phyloP scores from a whole-genome alignment of 495 filamentous ascomycete genomes.

The Aspergillus avenaceus region DNA sequence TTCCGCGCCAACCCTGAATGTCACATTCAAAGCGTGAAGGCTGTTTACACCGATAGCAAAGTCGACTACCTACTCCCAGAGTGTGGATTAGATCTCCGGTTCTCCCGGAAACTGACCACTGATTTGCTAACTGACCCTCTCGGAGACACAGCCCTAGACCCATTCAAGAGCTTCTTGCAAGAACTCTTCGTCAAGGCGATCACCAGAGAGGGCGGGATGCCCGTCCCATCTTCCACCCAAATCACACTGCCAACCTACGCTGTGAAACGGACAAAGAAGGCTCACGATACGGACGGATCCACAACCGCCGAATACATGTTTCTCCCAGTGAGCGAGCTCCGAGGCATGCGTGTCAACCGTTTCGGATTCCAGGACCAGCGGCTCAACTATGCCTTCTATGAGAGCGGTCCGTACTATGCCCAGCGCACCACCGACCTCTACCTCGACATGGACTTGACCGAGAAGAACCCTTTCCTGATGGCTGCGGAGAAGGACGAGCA shows the following conservation, averaged over 20 bases:
- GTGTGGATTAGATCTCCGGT: slow-evolving; percentile 36
- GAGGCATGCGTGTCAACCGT: slow-evolving; percentile 20
- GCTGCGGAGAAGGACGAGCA: background rate
- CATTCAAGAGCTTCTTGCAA: slow-evolving; percentile 17
- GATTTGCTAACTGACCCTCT: slow-evolving; percentile 17
- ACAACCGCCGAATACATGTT: slow-evolving; percentile 33
- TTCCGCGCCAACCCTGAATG: slow-evolving; percentile 5
- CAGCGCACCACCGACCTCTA: slow-evolving; percentile 24
- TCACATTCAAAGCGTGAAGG: slow-evolving; percentile 24
- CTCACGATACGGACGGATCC: slow-evolving; percentile 1
- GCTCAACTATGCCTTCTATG: slow-evolving; percentile 28
- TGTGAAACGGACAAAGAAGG: background rate
- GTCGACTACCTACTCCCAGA: slow-evolving; percentile 44
- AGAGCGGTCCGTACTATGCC: slow-evolving; percentile 32
- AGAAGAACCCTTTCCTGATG: background rate
- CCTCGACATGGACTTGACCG: slow-evolving; percentile 24
- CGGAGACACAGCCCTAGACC: slow-evolving; percentile 6
- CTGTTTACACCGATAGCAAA: slow-evolving; percentile 24
- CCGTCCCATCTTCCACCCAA: slow-evolving; percentile 29
- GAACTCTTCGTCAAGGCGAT: slow-evolving; percentile 10
- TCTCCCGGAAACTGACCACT: slow-evolving; percentile 30
- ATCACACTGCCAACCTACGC: slow-evolving; percentile 25
- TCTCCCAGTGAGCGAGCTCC: slow-evolving; percentile 24
- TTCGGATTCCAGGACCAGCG: slow-evolving; percentile 28
- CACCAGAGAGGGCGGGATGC: background rate